These are phyloP conservation scores for Taiozyma sp. DNA, from an alignment of 1,139 yeast species.

Conservation along the genomic window DNA sequence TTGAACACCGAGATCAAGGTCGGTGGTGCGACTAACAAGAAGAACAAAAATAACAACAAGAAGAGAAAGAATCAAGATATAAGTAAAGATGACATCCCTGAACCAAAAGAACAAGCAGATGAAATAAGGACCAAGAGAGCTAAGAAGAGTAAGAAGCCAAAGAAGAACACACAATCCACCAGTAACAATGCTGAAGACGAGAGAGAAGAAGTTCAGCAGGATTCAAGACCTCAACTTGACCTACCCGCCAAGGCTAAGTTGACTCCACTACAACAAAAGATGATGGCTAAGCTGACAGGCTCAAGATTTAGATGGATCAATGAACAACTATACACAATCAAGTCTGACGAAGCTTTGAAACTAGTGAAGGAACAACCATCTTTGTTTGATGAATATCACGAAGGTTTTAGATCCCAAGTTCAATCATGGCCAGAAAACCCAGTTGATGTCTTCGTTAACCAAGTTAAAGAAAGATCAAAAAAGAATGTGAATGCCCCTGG, in stretches of 20 bases:
- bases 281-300: slow-evolving; percentile 92
- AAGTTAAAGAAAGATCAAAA: slow-evolving; percentile 53
- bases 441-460: slow-evolving; percentile 77
- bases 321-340: slow-evolving; percentile 84
- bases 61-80: slow-evolving; percentile 22
- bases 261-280: slow-evolving; percentile 90
- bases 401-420: slow-evolving; percentile 92
- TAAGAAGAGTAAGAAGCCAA: slow-evolving; percentile 4
- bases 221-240: slow-evolving; percentile 13
- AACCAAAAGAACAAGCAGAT: slow-evolving; percentile 3
- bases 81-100: neutral
- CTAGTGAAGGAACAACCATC: slow-evolving; percentile 78
- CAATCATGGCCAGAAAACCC: slow-evolving; percentile 99
- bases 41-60: slow-evolving; percentile 29
- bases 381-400: slow-evolving; percentile 89
- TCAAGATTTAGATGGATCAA: slow-evolving; percentile 97
- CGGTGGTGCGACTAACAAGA: slow-evolving; percentile 13
- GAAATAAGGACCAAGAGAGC: slow-evolving; percentile 4
- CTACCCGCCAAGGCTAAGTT: slow-evolving; percentile 37
- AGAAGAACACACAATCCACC: neutral
- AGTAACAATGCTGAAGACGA: neutral
- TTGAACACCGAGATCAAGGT: slow-evolving; percentile 33
- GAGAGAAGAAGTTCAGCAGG: slow-evolving; percentile 6
- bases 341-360: slow-evolving; percentile 70
- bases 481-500: slow-evolving; percentile 90